These are phyloP conservation scores for Chalciporus pseudorubinellus DNA, from an alignment of 768 basidiomycete genomes.

Conservation along the genomic window DNA sequence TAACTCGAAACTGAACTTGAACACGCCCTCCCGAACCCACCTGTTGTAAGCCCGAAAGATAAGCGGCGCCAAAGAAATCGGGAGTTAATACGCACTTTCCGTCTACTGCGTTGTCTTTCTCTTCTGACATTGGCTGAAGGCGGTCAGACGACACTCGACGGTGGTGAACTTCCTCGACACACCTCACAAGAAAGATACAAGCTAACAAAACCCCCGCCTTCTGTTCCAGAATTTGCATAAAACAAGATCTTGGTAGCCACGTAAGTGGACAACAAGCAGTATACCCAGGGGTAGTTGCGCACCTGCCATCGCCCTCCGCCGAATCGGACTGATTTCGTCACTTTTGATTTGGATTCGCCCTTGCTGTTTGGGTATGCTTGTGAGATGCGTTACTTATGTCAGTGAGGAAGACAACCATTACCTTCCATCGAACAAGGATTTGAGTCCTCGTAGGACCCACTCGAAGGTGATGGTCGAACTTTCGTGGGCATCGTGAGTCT, in stretches of 20 bases:
- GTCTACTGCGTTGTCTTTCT: constrained; percentile 63
- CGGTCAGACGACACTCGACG: constrained; percentile 4
- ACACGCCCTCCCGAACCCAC: constrained; percentile 85
- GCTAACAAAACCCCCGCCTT: constrained; percentile 63
- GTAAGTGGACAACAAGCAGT: not conserved
- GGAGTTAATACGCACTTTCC: constrained; percentile 46
- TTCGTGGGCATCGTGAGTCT: constrained; percentile 44
- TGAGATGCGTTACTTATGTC: not conserved
- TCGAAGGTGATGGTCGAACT: constrained; percentile 61
- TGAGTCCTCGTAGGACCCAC: constrained; percentile 74
- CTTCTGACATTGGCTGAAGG: constrained; percentile 68
- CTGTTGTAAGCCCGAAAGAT: constrained; percentile 33
- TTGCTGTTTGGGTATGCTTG: constrained; percentile 38
- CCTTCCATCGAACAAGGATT: constrained; percentile 72
- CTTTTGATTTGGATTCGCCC: constrained; percentile 76
- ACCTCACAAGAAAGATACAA: constrained; percentile 84
- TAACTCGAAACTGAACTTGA: constrained; percentile 82
- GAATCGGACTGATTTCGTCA: constrained; percentile 72
- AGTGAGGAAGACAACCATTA: constrained; percentile 22
- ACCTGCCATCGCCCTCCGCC: constrained; percentile 80
- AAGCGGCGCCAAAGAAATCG: not conserved
- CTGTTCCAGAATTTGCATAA: constrained; percentile 76
- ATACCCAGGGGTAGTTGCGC: not conserved
- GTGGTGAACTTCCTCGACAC: constrained; percentile 21
- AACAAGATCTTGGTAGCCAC: constrained; percentile 62